phyloP scores from a whole-genome alignment of 495 filamentous ascomycete genomes.

The Talaromyces wortmannii region DNA sequence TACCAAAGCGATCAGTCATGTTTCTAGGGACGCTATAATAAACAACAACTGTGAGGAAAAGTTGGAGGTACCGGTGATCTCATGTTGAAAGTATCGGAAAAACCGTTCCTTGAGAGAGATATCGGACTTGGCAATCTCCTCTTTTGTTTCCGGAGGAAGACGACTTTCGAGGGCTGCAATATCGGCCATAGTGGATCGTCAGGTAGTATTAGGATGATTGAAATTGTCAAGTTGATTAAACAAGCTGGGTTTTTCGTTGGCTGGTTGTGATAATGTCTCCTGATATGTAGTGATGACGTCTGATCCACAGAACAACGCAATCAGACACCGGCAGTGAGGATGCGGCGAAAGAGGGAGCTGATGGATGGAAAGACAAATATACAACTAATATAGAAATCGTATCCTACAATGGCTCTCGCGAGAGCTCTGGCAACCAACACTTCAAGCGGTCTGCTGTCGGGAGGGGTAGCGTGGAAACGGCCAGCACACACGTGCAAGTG shows the following conservation, averaged over 20 bases:
- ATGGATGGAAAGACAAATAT: no score
- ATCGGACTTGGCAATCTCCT: constrained; percentile 32
- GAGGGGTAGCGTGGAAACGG: no score
- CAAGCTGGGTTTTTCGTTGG: background rate
- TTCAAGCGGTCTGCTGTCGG: no score
- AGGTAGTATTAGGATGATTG: background rate
- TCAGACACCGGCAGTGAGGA: background rate
- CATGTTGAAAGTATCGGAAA: constrained; percentile 70
- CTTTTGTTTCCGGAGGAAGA: background rate
- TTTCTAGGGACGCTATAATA: background rate
- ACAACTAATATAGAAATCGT: no score
- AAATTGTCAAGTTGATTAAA: background rate
- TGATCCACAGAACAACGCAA: background rate
- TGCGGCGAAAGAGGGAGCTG: background rate
- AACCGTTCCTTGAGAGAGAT: constrained; percentile 62
- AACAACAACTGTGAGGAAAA: constrained; percentile 5
- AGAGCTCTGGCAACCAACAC: no score
- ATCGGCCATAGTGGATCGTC: background rate
- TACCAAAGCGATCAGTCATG: constrained; percentile 9
- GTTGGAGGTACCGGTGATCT: constrained; percentile 52
- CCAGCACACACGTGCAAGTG: no score
- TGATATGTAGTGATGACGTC: constrained; percentile 8
- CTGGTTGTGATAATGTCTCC: background rate
- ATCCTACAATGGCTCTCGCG: no score
- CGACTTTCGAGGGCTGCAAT: background rate